Percentiles rank a stretch among this genome's conserved stretches.
Evolutionary conservation across 257 asterid species (phyloP).

Genomic region (Ligustrum vulgare): DNA sequence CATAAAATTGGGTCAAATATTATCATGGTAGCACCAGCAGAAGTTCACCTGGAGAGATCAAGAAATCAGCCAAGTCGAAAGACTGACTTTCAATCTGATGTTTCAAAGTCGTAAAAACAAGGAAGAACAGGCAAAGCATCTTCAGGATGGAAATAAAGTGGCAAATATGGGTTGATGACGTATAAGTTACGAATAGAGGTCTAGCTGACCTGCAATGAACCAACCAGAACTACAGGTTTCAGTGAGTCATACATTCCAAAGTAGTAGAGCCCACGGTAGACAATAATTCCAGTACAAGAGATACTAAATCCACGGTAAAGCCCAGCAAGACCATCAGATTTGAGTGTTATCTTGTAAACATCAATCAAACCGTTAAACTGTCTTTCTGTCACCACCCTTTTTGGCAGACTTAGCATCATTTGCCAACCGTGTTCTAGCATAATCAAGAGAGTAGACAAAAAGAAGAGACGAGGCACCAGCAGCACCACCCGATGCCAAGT

Average conservation of each 20-base stretch:
- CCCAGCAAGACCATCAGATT: slow-evolving; percentile 32
- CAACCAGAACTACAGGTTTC: slow-evolving; percentile 35
- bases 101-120: not conserved
- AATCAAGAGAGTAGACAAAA: slow-evolving; percentile 26
- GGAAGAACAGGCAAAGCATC: not conserved
- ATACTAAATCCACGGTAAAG: slow-evolving; percentile 32
- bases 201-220: slow-evolving; percentile 28
- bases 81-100: not conserved
- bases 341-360: slow-evolving; percentile 29
- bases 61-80: not conserved
- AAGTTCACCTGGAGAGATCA: not conserved
- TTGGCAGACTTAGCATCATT: slow-evolving; percentile 29
- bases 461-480: slow-evolving; percentile 26
- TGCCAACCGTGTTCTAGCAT: slow-evolving; percentile 26
- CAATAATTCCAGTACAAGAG: slow-evolving; percentile 26
- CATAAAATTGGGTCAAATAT: not conserved
- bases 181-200: not conserved
- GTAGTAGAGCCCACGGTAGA: slow-evolving; percentile 33
- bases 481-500: slow-evolving; percentile 30
- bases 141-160: not conserved
- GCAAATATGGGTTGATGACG: not conserved
- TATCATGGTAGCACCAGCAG: not conserved
- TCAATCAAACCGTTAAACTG: slow-evolving; percentile 31
- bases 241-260: slow-evolving; percentile 33
- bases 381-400: slow-evolving; percentile 27